phyloP scores from a whole-genome alignment of 202 grass and related monocot species.

The Elaeis oleifera region DNA sequence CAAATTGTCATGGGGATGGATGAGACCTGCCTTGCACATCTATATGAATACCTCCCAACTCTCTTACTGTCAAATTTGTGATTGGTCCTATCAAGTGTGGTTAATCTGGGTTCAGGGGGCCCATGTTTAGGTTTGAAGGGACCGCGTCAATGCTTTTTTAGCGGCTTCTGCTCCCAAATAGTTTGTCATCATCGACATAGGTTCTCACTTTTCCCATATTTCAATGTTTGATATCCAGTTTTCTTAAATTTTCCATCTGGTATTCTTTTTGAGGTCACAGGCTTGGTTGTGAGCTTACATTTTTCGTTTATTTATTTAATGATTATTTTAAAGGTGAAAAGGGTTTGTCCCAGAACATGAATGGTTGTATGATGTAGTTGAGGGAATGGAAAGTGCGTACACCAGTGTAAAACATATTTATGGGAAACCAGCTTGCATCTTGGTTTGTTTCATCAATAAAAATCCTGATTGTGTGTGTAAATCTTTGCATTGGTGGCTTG shows the following conservation, averaged over 20 bases:
- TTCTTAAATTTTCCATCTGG: too few relatives aligned
- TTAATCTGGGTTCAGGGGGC: conserved; percentile 1
- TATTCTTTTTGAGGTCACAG: too few relatives aligned
- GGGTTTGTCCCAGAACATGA: background rate
- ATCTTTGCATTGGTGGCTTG: background rate
- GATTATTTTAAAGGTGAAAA: conserved; percentile 4
- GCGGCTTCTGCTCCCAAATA: conserved; percentile 21
- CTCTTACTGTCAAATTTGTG: background rate
- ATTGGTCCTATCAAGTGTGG: background rate
- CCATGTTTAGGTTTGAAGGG: background rate
- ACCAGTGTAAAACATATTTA: background rate
- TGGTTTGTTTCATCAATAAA: conserved; percentile 15
- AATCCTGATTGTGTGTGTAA: background rate
- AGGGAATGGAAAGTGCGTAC: conserved; percentile 15
- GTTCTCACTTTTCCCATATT: background rate
- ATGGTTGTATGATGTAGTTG: conserved; percentile 5
- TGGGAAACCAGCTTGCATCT: conserved; percentile 9
- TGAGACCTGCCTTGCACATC: too few relatives aligned
- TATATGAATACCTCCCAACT: background rate
- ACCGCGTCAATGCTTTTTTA: conserved; percentile 13
- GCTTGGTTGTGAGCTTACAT: background rate
- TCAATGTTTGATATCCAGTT: too few relatives aligned
- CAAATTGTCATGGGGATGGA: conserved; percentile 11
- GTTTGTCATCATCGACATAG: background rate
- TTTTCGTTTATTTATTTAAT: background rate